Base-by-base conservation (phyloP, 179 eudicot genomes). In the Spergularia azorica region DNA sequence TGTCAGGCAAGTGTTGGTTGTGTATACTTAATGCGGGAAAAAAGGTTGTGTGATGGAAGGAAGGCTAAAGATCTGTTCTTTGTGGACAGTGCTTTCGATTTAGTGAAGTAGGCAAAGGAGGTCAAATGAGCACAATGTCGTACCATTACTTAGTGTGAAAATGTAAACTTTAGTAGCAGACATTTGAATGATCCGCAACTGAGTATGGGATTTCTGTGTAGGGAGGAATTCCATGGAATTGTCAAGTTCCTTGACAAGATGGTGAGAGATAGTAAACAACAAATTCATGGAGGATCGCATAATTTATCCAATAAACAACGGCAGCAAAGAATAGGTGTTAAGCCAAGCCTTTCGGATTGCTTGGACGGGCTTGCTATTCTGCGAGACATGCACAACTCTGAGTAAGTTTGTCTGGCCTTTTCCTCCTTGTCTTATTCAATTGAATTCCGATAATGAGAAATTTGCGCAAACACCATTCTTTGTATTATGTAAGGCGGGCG, bases 301-400 rank as follows among this genome's bases (percentile, higher is more conserved):
- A 83, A 78, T 61, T 80, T 82, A 52, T 86, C 89, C 32, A 60
- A 73, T 32, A 85, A 85, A 73, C 97, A 88, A 76, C 79, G 89
- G 81, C 86, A 87, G 38, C 91, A 89, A 72, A 80, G 87, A 59
- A 74, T 90, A 64, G 99, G 98, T 67, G 79, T 89, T 58, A 91
- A 89, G 83, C 99, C 97, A 76, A 87, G 90, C 83, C 77, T 89
- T 83, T 87, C 91, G 76, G 87, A 94, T 83, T 96, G 98, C 85
- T 79, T 94, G 68, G 92, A 94, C 67, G 97, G 95, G 75, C 90
- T 94, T 54, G 69, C 82, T 57, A 73, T 74, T 72, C 83, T 94
- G 84, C 84, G 86, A 20, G 95, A 91, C 78, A 96, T 94, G 99
- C 90, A 94, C 83, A 89, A 63, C 59, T 80, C 92, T 56, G 98